Evolutionary conservation across 2,329 filamentous ascomycete genomes (phyloP), one percentile per base, ranked within the genome.

Genomic region (Emmonsiellopsis sp.): DNA sequence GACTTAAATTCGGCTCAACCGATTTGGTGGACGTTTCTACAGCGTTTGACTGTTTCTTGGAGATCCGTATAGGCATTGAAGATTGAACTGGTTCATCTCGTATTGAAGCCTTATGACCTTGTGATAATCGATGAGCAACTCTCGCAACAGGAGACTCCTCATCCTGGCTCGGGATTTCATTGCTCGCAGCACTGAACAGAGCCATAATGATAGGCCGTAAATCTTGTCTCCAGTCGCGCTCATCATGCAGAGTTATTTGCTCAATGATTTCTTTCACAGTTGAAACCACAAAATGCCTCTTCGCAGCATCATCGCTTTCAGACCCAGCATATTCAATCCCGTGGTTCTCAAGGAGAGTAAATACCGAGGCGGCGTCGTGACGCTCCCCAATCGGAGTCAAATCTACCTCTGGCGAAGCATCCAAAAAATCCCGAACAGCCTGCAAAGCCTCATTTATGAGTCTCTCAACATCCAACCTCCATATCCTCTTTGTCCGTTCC

Each of bases 41-140:
- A 2, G 13, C 55, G 27, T 54, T 55, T 32, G 56, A 51, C 5
- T 42, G 44, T 13, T 49, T 36, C 27, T 27, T 14, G 31, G 47
- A 17, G 7, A n/a, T 40, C 32, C 36, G 47, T 36, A 49, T 49
- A 2, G 47, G 47, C 14, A 40, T 49, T n/a, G 47, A 40, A 11
- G 17, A 34, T n/a, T 37, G 11, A n/a, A 36, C 11, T 10, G 6
- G 17, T n/a, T 32, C 17, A 40, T 31, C 2, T 40, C 40, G 34
- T 49, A 27, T 27, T 27, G 21, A 1, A 5, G 21, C 32, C 36
- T 13, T 14, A 8, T 27, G 21, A 27, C 3, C 21, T 32, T 40
- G 47, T 7, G 27, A 32, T 39, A 49, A 8, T 11, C 40, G 14
- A 49, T 40, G 34, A 14, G 47, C 11, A 49, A 32, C 36, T 17